phyloP scores from a whole-genome alignment of 495 filamentous ascomycete genomes.

The Penicillium herquei region DNA sequence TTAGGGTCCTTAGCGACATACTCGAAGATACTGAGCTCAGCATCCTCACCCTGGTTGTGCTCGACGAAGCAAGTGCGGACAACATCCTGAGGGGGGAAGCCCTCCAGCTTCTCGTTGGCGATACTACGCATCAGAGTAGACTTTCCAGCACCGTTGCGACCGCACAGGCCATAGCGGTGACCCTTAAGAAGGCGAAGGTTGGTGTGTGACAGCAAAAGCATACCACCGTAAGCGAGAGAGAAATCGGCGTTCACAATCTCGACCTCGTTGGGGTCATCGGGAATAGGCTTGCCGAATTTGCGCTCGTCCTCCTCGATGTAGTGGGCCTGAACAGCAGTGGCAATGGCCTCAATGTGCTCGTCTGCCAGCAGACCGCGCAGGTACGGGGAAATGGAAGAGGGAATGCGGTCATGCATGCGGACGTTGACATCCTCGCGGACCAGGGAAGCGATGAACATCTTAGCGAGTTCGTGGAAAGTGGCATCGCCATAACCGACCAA shows the following conservation, averaged over 20 bases:
- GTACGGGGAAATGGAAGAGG: constrained; percentile 66
- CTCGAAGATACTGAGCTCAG: constrained; percentile 90
- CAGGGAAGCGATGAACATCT: constrained; percentile 78
- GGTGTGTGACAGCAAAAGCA: constrained; percentile 95
- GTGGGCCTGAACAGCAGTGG: constrained; percentile 62
- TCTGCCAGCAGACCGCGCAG: constrained; percentile 66
- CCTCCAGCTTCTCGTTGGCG: constrained; percentile 91
- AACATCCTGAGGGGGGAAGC: constrained; percentile 87
- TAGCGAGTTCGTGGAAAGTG: constrained; percentile 64
- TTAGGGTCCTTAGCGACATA: constrained; percentile 83
- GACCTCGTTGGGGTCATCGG: constrained; percentile 79
- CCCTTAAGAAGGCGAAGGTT: constrained; percentile 93
- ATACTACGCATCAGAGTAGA: constrained; percentile 98
- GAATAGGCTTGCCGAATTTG: constrained; percentile 80
- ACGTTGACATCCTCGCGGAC: constrained; percentile 86
- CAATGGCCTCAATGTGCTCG: constrained; percentile 57
- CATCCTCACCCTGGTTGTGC: constrained; percentile 97
- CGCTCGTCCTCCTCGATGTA: constrained; percentile 80
- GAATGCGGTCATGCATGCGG: constrained; percentile 72
- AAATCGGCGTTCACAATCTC: constrained; percentile 99
- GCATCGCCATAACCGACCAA: constrained; percentile 56
- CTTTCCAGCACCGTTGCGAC: constrained; percentile 96
- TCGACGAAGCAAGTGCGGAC: constrained; percentile 97
- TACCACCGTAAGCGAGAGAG: constrained; percentile 96
- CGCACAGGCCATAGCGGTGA: constrained; percentile 94